A percentile compares a stretch with the other conserved stretches of the same genome.
Evolutionary conservation across 768 basidiomycete genomes (phyloP).

Genomic region (Leucocoprinus sp.): DNA sequence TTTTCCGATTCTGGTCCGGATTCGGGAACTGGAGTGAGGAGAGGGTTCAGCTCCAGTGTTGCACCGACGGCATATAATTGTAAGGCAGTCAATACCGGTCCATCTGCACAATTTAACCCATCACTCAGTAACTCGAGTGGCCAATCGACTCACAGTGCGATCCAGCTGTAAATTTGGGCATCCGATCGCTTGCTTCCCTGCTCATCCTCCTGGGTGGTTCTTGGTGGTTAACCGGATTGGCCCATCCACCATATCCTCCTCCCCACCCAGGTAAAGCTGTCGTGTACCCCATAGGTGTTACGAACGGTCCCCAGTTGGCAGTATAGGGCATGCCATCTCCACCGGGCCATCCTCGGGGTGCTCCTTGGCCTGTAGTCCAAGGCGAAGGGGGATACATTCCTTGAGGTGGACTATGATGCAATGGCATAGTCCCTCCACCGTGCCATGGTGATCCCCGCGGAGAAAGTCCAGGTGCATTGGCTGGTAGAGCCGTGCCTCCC

Average conservation of each 20-base stretch:
- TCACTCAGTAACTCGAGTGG: not conserved
- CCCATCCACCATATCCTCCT: too few species aligned
- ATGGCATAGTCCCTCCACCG: not conserved
- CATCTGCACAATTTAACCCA: slow-evolving; percentile 5
- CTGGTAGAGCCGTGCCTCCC: not conserved
- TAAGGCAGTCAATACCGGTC: slow-evolving; percentile 63
- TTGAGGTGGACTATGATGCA: not conserved
- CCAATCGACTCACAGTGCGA: slow-evolving; percentile 9
- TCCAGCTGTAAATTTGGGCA: slow-evolving; percentile 8
- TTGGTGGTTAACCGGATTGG: not conserved
- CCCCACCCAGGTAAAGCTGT: too few species aligned
- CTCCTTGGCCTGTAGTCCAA: not conserved
- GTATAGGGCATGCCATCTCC: too few species aligned
- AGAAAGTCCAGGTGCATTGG: not conserved
- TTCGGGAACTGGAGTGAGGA: slow-evolving; percentile 39
- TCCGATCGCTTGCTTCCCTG: slow-evolving; percentile 4
- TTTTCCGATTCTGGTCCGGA: slow-evolving; percentile 31
- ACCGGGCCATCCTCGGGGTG: not conserved
- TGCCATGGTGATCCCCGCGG: slow-evolving; percentile 3
- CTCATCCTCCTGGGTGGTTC: not conserved
- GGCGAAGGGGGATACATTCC: not conserved
- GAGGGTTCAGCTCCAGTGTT: slow-evolving; percentile 47
- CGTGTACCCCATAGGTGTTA: too few species aligned
- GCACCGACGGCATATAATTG: slow-evolving; percentile 42
- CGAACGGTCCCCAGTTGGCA: too few species aligned